These are phyloP conservation scores for Arctium lappa DNA, from an alignment of 129 eudicot species.

Conservation along the genomic window DNA sequence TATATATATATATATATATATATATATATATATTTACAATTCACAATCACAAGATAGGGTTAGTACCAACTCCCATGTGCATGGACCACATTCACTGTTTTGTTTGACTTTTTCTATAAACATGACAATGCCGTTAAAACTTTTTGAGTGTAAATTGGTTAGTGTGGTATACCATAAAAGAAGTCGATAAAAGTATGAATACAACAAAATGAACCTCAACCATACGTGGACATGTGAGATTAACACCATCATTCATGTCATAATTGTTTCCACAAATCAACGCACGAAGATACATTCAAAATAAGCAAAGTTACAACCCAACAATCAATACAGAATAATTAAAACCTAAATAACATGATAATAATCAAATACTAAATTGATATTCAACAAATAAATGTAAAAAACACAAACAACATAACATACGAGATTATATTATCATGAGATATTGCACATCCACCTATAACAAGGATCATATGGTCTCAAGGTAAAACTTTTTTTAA, in stretches of 20 bases:
- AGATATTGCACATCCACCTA: too few species aligned
- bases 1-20: too few species aligned
- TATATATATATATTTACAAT: not conserved
- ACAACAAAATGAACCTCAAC: not conserved
- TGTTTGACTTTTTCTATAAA: not conserved
- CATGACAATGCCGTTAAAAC: not conserved
- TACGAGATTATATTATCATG: too few species aligned
- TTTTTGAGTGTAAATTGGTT: not conserved
- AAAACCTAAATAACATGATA: too few species aligned
- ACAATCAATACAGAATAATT: too few species aligned
- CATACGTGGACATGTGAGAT: not conserved
- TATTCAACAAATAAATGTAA: too few species aligned
- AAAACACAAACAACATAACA: too few species aligned
- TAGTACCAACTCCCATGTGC: slow-evolving; percentile 22
- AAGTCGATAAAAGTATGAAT: not conserved
- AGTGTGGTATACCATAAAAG: not conserved
- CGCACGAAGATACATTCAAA: not conserved
- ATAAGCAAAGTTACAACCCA: not conserved
- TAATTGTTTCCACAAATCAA: not conserved
- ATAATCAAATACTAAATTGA: too few species aligned
- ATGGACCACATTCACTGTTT: slow-evolving; percentile 13
- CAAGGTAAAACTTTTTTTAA: too few species aligned
- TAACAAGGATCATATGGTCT: too few species aligned
- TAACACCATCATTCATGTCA: not conserved
- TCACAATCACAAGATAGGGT: slow-evolving; percentile 15